Conservation (phyloP, 1,284 basidiomycete species). For the Cryptococcus depauperatus region DNA sequence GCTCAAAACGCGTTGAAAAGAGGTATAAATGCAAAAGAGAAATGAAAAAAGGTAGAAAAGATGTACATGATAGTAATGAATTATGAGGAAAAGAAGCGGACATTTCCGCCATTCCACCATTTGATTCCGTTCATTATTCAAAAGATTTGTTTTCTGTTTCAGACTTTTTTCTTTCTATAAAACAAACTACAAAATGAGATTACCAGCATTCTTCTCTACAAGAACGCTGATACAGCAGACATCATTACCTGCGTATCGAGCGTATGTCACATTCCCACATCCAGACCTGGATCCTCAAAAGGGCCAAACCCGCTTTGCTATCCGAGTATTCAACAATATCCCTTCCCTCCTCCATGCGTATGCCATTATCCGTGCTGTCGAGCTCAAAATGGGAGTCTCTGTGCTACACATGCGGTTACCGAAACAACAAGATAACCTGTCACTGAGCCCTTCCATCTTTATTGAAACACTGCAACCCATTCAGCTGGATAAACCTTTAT, state of each 20-base stretch:
- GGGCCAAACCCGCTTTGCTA: constrained; percentile 16
- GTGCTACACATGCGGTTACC: constrained; percentile 19
- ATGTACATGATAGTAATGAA: neutral
- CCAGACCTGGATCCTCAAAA: constrained; percentile 16
- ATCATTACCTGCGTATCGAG: neutral
- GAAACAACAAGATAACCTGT: constrained; percentile 21
- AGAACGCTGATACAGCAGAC: neutral
- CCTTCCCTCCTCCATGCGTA: constrained; percentile 20
- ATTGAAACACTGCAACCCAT: constrained; percentile 23
- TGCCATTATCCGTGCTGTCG: constrained; percentile 26
- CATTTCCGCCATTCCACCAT: neutral
- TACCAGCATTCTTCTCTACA: neutral
- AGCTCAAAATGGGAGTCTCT: constrained; percentile 21
- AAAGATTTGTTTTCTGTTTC: no score
- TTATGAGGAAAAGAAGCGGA: neutral
- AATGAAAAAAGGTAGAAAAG: neutral
- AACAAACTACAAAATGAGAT: neutral
- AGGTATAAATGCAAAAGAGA: no score
- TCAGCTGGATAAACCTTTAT: constrained; percentile 17
- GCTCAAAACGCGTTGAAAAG: no score
- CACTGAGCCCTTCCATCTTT: constrained; percentile 11
- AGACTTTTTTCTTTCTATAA: no score
- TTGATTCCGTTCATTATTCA: neutral
- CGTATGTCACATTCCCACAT: constrained; percentile 21
- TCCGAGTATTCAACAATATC: constrained; percentile 15